Percentiles rank a stretch among this genome's conserved stretches.
Conservation (phyloP, 164 flowering plant species). For the Vitis rotundifolia region DNA sequence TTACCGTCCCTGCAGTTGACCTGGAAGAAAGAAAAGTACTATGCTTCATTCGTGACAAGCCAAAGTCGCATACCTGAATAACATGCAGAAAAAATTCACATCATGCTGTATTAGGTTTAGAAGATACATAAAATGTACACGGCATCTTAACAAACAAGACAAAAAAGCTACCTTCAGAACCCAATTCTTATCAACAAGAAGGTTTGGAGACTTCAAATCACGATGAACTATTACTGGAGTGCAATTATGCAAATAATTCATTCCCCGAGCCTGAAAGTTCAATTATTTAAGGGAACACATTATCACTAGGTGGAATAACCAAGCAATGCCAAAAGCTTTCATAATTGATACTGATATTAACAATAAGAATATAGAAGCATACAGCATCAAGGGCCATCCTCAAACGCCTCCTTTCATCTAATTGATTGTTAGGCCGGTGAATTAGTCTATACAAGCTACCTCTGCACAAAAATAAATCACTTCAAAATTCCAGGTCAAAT, state of each 20-base stretch:
- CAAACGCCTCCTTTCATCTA: slow-evolving; percentile 81
- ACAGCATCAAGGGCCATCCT: slow-evolving; percentile 95
- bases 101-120: not conserved
- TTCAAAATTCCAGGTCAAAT: slow-evolving; percentile 22
- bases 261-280: slow-evolving; percentile 81
- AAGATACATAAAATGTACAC: not conserved
- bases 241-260: slow-evolving; percentile 94
- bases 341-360: slow-evolving; percentile 3
- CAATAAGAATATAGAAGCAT: slow-evolving; percentile 25
- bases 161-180: slow-evolving; percentile 74
- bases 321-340: slow-evolving; percentile 6
- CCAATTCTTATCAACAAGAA: slow-evolving; percentile 97
- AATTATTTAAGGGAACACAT: slow-evolving; percentile 12
- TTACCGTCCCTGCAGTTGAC: slow-evolving; percentile 96
- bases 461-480: slow-evolving; percentile 45
- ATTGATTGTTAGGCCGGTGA: slow-evolving; percentile 84
- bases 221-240: slow-evolving; percentile 88
- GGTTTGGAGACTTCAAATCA: slow-evolving; percentile 96
- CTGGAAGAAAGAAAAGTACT: slow-evolving; percentile 89
- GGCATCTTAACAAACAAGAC: slow-evolving; percentile 1
- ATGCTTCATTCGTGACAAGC: slow-evolving; percentile 85
- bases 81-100: slow-evolving; percentile 6
- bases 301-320: slow-evolving; percentile 10
- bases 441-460: slow-evolving; percentile 91
- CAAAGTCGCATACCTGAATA: slow-evolving; percentile 90